Conservation (phyloP, 2,329 filamentous ascomycete species). For the Talaromyces sp. region DNA sequence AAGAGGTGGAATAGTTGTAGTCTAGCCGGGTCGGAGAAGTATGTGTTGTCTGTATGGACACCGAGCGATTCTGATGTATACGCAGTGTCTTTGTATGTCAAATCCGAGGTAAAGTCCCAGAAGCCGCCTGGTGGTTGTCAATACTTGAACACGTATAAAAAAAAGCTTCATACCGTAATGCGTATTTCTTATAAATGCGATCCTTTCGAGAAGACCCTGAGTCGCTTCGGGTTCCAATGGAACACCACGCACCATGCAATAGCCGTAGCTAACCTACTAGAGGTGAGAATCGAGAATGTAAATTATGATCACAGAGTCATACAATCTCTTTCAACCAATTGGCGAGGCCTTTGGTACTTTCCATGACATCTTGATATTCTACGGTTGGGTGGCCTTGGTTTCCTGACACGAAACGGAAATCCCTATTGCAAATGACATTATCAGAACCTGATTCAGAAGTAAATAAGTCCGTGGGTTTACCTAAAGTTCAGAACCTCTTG, state of each 20-base stretch:
- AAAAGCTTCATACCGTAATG: constrained; percentile 71
- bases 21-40: constrained; percentile 88
- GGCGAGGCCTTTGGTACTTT: constrained; percentile 52
- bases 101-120: constrained; percentile 84
- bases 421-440: constrained; percentile 17
- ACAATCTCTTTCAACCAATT: constrained; percentile 61
- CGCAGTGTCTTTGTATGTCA: constrained; percentile 82
- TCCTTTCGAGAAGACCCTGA: constrained; percentile 68
- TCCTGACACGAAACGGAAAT: constrained; percentile 37
- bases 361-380: constrained; percentile 58
- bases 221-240: constrained; percentile 69
- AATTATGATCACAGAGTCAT: constrained; percentile 10
- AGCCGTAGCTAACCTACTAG: constrained; percentile 63
- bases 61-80: constrained; percentile 82
- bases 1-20: constrained; percentile 91
- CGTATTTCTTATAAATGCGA: constrained; percentile 81
- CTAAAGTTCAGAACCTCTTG: constrained; percentile 15
- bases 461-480: constrained; percentile 17
- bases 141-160: background rate
- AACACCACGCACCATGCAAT: constrained; percentile 70
- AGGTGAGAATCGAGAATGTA: constrained; percentile 2
- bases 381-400: constrained; percentile 54
- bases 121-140: constrained; percentile 50
- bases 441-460: background rate
- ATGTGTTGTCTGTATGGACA: constrained; percentile 91